These are phyloP conservation scores for Fusarium algeriense DNA, from an alignment of 2,329 filamentous ascomycete species.

Conservation along the genomic window DNA sequence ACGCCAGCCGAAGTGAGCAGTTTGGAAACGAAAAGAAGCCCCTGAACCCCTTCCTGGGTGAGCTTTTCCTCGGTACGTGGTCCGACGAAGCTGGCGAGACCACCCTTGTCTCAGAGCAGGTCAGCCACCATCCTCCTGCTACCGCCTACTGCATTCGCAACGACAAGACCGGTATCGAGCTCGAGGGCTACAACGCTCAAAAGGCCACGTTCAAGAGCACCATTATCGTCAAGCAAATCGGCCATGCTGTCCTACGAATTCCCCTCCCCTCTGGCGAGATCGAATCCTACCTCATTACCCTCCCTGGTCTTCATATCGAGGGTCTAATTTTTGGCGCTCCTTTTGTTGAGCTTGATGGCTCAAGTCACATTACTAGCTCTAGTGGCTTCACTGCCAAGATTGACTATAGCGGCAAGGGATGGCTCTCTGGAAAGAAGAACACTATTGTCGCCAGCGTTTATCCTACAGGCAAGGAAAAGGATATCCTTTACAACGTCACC, in stretches of 20 bases:
- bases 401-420: constrained; percentile 93
- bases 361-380: constrained; percentile 86
- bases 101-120: constrained; percentile 91
- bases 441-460: constrained; percentile 82
- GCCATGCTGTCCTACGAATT: constrained; percentile 85
- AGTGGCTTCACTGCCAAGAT: constrained; percentile 90
- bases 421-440: constrained; percentile 97
- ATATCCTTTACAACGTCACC: constrained; percentile 81
- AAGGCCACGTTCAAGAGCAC: constrained; percentile 95
- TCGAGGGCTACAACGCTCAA: constrained; percentile 94
- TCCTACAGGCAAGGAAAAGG: constrained; percentile 77
- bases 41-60: constrained; percentile 93
- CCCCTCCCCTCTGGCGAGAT: constrained; percentile 60
- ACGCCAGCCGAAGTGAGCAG: constrained; percentile 78
- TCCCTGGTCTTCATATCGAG: constrained; percentile 93
- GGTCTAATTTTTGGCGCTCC: constrained; percentile 87
- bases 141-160: constrained; percentile 96
- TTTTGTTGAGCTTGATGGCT: constrained; percentile 90
- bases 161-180: constrained; percentile 79
- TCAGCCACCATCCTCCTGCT: constrained; percentile 92
- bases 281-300: constrained; percentile 89
- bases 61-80: constrained; percentile 95
- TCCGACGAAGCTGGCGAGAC: constrained; percentile 84
- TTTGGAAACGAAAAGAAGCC: constrained; percentile 97
- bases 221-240: constrained; percentile 95